Base-by-base conservation (phyloP, 371 early-diverging fungal species). In the Rhizopus arrhizus region DNA sequence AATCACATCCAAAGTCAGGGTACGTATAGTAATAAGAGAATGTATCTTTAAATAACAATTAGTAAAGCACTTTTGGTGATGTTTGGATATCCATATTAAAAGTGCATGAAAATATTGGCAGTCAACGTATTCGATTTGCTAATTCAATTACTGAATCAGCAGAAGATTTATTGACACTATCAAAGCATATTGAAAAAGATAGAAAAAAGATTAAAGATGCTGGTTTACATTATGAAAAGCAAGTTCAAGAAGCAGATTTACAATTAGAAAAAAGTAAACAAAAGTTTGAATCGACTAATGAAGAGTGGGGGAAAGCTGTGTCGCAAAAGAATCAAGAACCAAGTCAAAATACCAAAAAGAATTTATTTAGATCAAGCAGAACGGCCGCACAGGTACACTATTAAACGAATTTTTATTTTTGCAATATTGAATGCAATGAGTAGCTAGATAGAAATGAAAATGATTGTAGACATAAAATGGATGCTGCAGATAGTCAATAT, bases 201-300 rank as follows among this genome's bases (percentile, higher is more conserved):
- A 80, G 94, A 58, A 94, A 94, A 64, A 88, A 89, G 87, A 81
- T 89, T 16, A 92, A 92, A 69, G 94, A 92, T 48, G 81, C 88
- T 32, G 89, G 89, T 12, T 73, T 74, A 41, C 86, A 83, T 51
- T 85, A 90, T 61, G 87, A 86, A 62, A 89, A 89, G 57, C 64
- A 75, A 35, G 78, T 92, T 2, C 75, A 75, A 33, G 92, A 92
- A 11, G 80, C 89, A 5, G 92, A 94, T 59, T 60, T 68, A 36
- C 70, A 77, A 33, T 70, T 94, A 57, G 92, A 92, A 68, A 92
- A 92, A 85, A 84, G 85, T 52, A 87, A 89, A 52, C 81, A 74
- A 62, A 87, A 87, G 60, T 93, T 90, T 72, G 92, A 91, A 52
- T 42, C 74, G 7, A 66, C 80, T 10, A 90, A 88, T 28, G 91